phyloP scores from a whole-genome alignment of 345 rosid genomes.

The Raphanus raphanistrum region DNA sequence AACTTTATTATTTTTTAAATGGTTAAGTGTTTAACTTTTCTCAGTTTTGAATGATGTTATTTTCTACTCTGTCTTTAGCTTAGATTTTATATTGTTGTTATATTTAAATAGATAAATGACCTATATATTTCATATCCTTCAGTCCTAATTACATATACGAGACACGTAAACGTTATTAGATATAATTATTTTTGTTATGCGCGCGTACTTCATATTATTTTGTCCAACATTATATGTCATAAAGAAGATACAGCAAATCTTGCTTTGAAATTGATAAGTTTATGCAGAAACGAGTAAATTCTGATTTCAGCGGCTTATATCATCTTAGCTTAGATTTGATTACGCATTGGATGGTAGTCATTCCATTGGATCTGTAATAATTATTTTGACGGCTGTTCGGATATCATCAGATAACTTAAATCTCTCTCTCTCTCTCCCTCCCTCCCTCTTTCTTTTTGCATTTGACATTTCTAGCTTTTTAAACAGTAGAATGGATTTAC shows the following conservation, averaged over 20 bases:
- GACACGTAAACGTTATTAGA: not conserved
- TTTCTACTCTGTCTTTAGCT: not conserved
- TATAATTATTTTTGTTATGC: not conserved
- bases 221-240: not conserved
- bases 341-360: conserved; percentile 14
- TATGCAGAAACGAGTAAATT: conserved; percentile 22
- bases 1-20: not conserved
- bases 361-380: not conserved
- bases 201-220: conserved; percentile 6
- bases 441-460: not conserved
- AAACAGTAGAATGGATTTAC: not conserved
- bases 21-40: not conserved
- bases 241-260: conserved; percentile 18
- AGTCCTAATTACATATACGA: not conserved
- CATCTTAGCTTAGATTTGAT: conserved; percentile 16
- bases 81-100: not conserved
- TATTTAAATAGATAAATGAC: not conserved
- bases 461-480: not conserved
- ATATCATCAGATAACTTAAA: not conserved
- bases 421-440: no score
- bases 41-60: not conserved
- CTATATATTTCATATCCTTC: not conserved
- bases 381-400: not conserved
- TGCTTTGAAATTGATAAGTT: conserved; percentile 20
- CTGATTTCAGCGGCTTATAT: conserved; percentile 24